Base-by-base conservation (phyloP, 164 flowering plant genomes). In the Vitis riparia region DNA sequence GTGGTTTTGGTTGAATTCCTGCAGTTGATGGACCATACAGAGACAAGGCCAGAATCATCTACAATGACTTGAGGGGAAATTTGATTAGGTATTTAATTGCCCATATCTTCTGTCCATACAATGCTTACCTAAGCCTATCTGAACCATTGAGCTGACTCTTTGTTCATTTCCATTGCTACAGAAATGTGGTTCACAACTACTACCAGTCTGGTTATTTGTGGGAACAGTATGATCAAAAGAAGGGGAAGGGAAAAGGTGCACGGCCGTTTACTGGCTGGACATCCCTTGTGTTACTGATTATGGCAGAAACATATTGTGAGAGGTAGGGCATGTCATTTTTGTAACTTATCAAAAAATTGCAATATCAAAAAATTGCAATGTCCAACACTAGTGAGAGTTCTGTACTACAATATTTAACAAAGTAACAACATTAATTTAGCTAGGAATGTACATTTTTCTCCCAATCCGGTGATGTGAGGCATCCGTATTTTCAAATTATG, bases 221-320 rank as follows among this genome's bases (percentile, higher is more conserved):
- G 99, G 99, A 96, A 74, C 99, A 96, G 62, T 93, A 88, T 71
- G 95, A 96, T 76, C 95, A 90, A 77, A 84, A 72, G 79, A 86
- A 76, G 58, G 98, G 98, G 30, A 84, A 81, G 59, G 97, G 98
- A 16, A 91, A 93, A 85, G 99, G 99, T 59, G 80, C 94, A 11
- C 94, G 80, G 27, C 77, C 83, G 0, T 96, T 96, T 68, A 93
- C 95, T 14, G 98, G 99, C 37, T 96, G 99, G 99, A 89, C 99
- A 19, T 80, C 99, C 8, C 95, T 93, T 71, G 76, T 89, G 59
- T 68, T 96, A 15, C 74, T 96, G 68, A 86, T 93, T 67, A 92
- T 93, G 97, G 90, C 94, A 60, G 97, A 96, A 85, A 73, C 77
- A 59, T 96, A 83, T 62, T 61, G 65, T 19, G 67, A 72, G 51